These are phyloP conservation scores for Tylopilus rubrobrunneus DNA, from an alignment of 768 basidiomycete genomes.

Conservation along the genomic window DNA sequence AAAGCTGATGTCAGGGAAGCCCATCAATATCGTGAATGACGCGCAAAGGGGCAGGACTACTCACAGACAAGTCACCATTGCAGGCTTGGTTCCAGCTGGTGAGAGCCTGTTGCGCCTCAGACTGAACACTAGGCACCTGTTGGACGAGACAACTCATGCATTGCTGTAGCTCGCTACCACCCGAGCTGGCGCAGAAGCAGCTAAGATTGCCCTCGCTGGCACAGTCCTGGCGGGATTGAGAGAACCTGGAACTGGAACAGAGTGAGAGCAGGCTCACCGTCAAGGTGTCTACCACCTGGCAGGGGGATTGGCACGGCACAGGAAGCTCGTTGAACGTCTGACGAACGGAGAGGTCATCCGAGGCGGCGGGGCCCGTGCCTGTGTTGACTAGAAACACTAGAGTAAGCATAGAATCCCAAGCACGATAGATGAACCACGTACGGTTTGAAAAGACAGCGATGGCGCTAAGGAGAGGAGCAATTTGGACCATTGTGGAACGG, in stretches of 20 bases:
- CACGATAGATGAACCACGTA: not conserved
- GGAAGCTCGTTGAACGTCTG: not conserved
- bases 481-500: slow-evolving; percentile 19
- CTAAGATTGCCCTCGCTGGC: not conserved
- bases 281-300: not conserved
- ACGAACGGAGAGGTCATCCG: not conserved
- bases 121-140: not conserved
- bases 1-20: not conserved
- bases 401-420: not conserved
- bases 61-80: not conserved
- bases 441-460: not conserved
- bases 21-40: not conserved
- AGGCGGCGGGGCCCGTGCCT: not conserved
- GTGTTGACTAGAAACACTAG: not conserved
- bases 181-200: not conserved
- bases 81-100: not conserved
- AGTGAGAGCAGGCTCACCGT: not conserved
- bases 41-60: not conserved
- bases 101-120: not conserved
- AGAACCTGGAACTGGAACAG: not conserved
- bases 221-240: not conserved
- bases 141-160: not conserved
- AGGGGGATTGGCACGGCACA: not conserved
- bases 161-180: not conserved
- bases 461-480: slow-evolving; percentile 14